Percentiles rank a stretch among this genome's conserved stretches.
These are phyloP conservation scores for Spinellus fusiger DNA, from an alignment of 192 early-diverging fungal species.

Conservation along the genomic window DNA sequence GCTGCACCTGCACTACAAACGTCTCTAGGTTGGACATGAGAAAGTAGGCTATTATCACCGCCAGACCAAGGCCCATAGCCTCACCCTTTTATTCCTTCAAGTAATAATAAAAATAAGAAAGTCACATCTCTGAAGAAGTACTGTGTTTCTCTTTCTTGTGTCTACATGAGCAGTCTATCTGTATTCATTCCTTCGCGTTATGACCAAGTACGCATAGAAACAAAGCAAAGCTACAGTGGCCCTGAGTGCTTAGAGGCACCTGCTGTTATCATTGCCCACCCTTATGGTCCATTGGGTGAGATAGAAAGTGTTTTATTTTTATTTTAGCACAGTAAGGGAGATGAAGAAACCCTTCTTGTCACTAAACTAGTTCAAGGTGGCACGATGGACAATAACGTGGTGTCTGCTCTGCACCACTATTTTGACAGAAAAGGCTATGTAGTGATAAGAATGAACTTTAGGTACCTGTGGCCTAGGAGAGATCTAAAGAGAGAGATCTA, in stretches of 20 bases:
- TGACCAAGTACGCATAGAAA: slow-evolving; percentile 4
- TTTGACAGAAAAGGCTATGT: slow-evolving; percentile 14
- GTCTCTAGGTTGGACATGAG: slow-evolving; percentile 9
- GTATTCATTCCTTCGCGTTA: slow-evolving; percentile 7
- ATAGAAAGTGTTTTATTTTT: neutral
- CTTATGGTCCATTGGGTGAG: slow-evolving; percentile 23
- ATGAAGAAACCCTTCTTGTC: neutral
- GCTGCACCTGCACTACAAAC: slow-evolving; percentile 5
- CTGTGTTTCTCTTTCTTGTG: too few species aligned
- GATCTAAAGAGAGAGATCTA: neutral
- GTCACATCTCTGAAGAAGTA: too few species aligned
- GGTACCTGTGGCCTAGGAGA: neutral
- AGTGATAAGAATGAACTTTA: slow-evolving; percentile 11
- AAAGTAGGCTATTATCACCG: too few species aligned
- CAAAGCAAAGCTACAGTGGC: slow-evolving; percentile 1
- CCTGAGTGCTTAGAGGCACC: neutral
- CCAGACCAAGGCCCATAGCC: too few species aligned
- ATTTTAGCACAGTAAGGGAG: neutral
- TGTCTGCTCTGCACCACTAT: slow-evolving; percentile 5
- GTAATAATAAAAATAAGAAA: too few species aligned
- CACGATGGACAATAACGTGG: slow-evolving; percentile 20
- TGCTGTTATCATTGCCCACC: slow-evolving; percentile 15
- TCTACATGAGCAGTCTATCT: neutral
- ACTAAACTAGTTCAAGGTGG: slow-evolving; percentile 1
- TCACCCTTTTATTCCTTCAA: too few species aligned